Evolutionary conservation across 345 rosid species (phyloP).

Genomic region (Aethionema arabicum): DNA sequence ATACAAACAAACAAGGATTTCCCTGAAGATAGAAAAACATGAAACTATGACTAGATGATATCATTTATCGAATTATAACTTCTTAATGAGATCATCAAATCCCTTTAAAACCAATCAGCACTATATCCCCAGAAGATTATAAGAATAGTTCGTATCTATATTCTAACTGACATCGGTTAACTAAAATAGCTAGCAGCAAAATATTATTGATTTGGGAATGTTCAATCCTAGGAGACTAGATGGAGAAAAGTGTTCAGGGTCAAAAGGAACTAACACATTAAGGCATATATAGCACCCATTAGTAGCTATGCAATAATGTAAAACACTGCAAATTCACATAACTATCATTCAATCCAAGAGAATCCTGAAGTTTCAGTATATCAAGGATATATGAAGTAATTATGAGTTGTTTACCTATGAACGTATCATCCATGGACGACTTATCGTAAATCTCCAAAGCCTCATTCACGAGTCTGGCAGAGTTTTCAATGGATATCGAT

Average conservation of each 20-base stretch:
- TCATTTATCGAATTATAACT: neutral
- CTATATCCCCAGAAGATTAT: constrained; percentile 2
- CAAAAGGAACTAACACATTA: neutral
- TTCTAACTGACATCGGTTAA: constrained; percentile 4
- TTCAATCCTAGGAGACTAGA: neutral
- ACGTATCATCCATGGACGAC: constrained; percentile 45
- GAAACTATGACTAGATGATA: neutral
- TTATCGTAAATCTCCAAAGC: constrained; percentile 51
- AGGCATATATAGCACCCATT: neutral
- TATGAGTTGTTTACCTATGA: constrained; percentile 52
- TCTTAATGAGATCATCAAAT: neutral
- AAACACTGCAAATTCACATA: constrained; percentile 6
- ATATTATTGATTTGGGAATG: neutral
- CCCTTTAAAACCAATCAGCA: neutral
- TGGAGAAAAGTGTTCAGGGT: neutral
- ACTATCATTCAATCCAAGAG: neutral
- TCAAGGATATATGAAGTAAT: constrained; percentile 10
- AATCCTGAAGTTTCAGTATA: constrained; percentile 3
- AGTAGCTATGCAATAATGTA: neutral
- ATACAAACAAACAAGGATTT: constrained; percentile 8
- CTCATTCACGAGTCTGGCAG: constrained; percentile 51
- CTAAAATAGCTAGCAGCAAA: neutral
- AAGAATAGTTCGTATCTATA: constrained; percentile 6
- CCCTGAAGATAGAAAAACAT: neutral
- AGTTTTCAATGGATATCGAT: constrained; percentile 45